Evolutionary conservation across 2,329 filamentous ascomycete genomes (phyloP), one percentile per base, ranked within the genome.

Genomic region (Polychaeton citri): DNA sequence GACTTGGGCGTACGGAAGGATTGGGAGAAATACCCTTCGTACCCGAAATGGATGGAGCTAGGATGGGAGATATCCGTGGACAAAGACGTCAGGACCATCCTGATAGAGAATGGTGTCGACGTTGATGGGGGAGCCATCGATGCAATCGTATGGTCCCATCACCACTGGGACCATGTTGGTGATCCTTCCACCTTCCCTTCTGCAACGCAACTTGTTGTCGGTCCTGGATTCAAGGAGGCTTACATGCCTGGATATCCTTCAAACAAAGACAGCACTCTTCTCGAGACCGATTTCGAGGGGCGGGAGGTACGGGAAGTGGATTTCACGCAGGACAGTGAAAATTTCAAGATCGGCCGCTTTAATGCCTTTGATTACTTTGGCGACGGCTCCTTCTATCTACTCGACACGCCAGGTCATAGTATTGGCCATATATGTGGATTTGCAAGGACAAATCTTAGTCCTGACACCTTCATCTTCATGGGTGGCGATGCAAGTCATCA

Each of bases 381-480:
- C 3, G 71, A 76, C 45, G 71, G 70, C 1, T 63, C 57, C 16
- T 71, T 76, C 43, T 74, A 72, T 46, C 56, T 75, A 2, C 57
- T 75, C 19, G 57, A 70, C 42, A 61, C 63, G 3, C 69, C 69
- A 0, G 72, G 72, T 1, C 69, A 74, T 44, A 60, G 63, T 0
- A 50, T 67, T 8, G 67, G 65, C 1, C 68, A 71, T 44, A 53
- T 69, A n/a, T 63, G 61, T 38, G 69, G 58, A 3, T 55, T 74
- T 0, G 69, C 65, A 1, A 55, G 69, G 6, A 64, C 61, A 0
- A 45, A 52, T 3, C 43, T 46, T 2, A 40, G 39, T 8, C 51
- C 49, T 1, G 50, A 57, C 13, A 59, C 58, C 0, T 72, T 70
- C 45, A 59, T 70, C 19, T 59, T 70, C 43, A 64, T 71, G 54